Conservation (phyloP, 352 stramenopile species). For the Paralagenidium karlingii region DNA sequence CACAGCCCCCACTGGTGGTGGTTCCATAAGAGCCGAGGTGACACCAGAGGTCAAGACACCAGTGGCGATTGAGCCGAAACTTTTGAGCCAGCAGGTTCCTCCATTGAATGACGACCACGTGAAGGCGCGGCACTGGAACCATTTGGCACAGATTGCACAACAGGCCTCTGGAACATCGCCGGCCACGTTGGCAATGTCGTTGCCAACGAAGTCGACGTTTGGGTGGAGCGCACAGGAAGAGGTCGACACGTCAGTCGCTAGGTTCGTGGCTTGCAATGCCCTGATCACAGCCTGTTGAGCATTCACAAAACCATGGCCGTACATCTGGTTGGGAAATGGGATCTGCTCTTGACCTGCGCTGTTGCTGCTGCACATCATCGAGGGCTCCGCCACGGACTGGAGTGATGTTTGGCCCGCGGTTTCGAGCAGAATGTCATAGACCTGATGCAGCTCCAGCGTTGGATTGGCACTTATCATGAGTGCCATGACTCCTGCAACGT, state of each 20-base stretch:
- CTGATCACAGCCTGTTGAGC: not conserved
- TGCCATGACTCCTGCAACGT: slow-evolving; percentile 13
- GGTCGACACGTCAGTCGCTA: no score
- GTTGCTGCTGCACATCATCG: no score
- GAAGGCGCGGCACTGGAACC: slow-evolving; percentile 2
- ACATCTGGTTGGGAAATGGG: slow-evolving; percentile 40
- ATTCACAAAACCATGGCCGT: slow-evolving; percentile 36
- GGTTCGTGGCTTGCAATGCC: no score
- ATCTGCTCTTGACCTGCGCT: slow-evolving; percentile 5
- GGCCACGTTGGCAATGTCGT: slow-evolving; percentile 19
- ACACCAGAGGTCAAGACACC: no score
- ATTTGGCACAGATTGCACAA: slow-evolving; percentile 1
- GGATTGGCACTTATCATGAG: slow-evolving; percentile 16
- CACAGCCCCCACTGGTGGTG: no score
- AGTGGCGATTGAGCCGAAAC: no score
- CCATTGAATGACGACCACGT: slow-evolving; percentile 11
- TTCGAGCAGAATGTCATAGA: slow-evolving; percentile 3
- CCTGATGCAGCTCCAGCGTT: slow-evolving; percentile 6
- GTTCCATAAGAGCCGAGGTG: no score
- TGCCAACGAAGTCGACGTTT: slow-evolving; percentile 10
- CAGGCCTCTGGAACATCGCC: no score
- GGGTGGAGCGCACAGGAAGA: no score
- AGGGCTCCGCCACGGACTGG: no score
- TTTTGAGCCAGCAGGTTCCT: slow-evolving; percentile 10
- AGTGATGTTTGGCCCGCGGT: slow-evolving; percentile 5